These are phyloP conservation scores for Ustilago curta DNA, from an alignment of 1,284 basidiomycete species.

Conservation along the genomic window DNA sequence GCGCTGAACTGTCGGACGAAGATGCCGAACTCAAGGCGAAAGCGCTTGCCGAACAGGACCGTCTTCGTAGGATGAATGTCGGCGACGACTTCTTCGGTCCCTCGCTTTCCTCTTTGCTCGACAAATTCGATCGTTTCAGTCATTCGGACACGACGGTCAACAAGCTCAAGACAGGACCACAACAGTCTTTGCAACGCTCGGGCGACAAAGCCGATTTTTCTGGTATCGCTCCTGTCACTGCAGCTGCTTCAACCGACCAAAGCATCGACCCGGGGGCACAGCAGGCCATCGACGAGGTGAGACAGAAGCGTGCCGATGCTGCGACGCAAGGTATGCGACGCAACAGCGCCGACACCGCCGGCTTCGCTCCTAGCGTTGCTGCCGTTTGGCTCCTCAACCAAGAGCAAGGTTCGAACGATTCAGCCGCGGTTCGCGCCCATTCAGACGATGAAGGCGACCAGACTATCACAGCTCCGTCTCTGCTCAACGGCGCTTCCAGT, in stretches of 20 bases:
- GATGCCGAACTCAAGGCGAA: slow-evolving; percentile 55
- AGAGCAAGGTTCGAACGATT: slow-evolving; percentile 13
- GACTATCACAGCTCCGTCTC: slow-evolving; percentile 12
- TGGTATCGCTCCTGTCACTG: background rate
- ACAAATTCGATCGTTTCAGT: slow-evolving; percentile 52
- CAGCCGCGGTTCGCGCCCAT: slow-evolving; percentile 1
- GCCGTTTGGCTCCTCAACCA: slow-evolving; percentile 61
- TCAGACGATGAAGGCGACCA: slow-evolving; percentile 19
- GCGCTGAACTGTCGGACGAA: slow-evolving; percentile 44
- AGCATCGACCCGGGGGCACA: slow-evolving; percentile 37
- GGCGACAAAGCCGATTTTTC: background rate
- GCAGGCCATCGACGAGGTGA: slow-evolving; percentile 50
- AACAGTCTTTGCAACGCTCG: background rate
- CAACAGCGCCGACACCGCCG: slow-evolving; percentile 48
- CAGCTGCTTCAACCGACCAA: background rate
- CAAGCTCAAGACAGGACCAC: slow-evolving; percentile 23
- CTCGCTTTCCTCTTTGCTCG: slow-evolving; percentile 49
- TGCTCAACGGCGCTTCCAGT: background rate
- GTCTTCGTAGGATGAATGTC: slow-evolving; percentile 62
- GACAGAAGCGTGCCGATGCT: slow-evolving; percentile 50
- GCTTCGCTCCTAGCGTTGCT: slow-evolving; percentile 58
- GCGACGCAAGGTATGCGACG: slow-evolving; percentile 27
- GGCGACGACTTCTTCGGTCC: slow-evolving; percentile 66
- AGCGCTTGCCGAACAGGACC: slow-evolving; percentile 60
- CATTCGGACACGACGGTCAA: slow-evolving; percentile 45